Evolutionary conservation across 345 rosid species (phyloP), one percentile per base, ranked within the genome.

Genomic region (Eucalyptus urophylla): DNA sequence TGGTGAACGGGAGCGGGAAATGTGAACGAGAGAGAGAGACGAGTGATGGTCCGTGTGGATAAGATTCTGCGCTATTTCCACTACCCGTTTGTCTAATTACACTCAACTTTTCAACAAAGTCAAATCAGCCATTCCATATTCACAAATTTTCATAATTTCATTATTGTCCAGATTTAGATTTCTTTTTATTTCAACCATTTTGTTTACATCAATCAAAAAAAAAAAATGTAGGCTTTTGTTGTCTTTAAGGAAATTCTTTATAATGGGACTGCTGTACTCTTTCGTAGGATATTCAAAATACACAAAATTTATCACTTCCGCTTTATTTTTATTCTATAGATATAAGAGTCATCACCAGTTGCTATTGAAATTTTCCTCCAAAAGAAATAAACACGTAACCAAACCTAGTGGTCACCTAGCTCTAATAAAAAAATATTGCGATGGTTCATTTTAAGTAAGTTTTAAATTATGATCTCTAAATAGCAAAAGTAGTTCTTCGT

Each of bases 291-390:
- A 7, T 53, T 19, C 24, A 53, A 53, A 19, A 53, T 53, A 53
- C 5, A 53, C 56, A 7, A 7, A 17, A 53, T 3, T 53, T 53
- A 53, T 19, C 24, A 53, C 24, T 53, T 19, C 4, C 2, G 1
- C 24, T 53, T 53, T 53, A 53, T 53, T 53, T 53, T 53, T 53
- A 53, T 53, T 53, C 2, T 8, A 19, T 1, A 3, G 1, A 53
- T 19, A 53, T 53, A 5, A 1, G 0, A 19, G 24, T 19, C 0
- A 53, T 53, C 24, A 53, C 10, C 0, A 0, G 24, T 53, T 53
- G 56, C 56, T 53, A 53, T 53, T 7, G 24, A 53, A 53, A 19
- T 53, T 53, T 53, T 53, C 10, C 56, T 53, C 56, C 56, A 53
- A 53, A 53, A 19, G 16, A 19, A 19, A 7, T 3, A 19, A 53